phyloP scores from a whole-genome alignment of 768 basidiomycete species.

The Leccinellum albellum region DNA sequence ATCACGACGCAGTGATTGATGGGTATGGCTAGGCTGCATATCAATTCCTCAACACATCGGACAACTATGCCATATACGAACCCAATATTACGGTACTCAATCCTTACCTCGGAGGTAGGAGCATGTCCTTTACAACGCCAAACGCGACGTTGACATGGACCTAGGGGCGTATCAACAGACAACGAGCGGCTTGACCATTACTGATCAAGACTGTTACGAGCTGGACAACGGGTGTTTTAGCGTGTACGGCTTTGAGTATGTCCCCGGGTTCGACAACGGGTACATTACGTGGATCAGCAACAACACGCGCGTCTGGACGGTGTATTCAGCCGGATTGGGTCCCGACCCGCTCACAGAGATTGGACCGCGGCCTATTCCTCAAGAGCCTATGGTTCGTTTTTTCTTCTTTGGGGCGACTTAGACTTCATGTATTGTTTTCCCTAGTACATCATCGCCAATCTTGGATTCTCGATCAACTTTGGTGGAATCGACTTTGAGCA shows the following conservation, averaged over 20 bases:
- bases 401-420: background rate
- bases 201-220: conserved; percentile 46
- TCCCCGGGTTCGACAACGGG: conserved; percentile 43
- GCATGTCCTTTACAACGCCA: conserved; percentile 2
- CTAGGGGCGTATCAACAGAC: conserved; percentile 39
- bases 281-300: conserved; percentile 74
- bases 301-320: conserved; percentile 52
- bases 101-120: conserved; percentile 40
- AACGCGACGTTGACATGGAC: conserved; percentile 2
- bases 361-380: conserved; percentile 52
- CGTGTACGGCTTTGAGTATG: conserved; percentile 55
- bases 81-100: conserved; percentile 36
- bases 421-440: background rate
- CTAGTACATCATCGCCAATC: conserved; percentile 67
- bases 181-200: conserved; percentile 33
- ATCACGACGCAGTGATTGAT: background rate
- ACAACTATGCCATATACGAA: conserved; percentile 36
- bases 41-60: conserved; percentile 35
- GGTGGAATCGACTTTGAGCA: conserved; percentile 58
- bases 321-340: conserved; percentile 46
- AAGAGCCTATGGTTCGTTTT: conserved; percentile 61
- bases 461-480: conserved; percentile 68
- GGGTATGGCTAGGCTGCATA: conserved; percentile 40
- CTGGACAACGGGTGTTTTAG: conserved; percentile 39
- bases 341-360: conserved; percentile 53